A percentile compares a stretch with the other conserved stretches of the same genome.
Conservation (phyloP, 2,329 filamentous ascomycete genomes). For the Neofusicoccum sp. region DNA sequence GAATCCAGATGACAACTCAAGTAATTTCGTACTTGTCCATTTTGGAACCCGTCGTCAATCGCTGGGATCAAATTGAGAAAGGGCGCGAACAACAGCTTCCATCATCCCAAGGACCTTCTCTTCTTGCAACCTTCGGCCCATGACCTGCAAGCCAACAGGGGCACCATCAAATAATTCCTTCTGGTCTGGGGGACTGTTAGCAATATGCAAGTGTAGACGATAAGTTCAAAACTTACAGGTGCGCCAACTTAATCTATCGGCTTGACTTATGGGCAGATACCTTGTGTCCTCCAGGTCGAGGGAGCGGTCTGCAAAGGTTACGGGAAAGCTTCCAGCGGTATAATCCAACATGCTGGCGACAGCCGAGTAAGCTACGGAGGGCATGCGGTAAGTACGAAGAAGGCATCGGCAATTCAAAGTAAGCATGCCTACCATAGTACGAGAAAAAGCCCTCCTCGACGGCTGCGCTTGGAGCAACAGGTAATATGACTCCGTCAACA, state of each 20-base stretch:
- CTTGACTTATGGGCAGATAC: background rate
- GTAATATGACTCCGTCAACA: slow-evolving; percentile 27
- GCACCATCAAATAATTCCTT: slow-evolving; percentile 25
- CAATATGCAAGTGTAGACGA: background rate
- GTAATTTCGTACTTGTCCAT: too few relatives aligned
- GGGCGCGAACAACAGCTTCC: background rate
- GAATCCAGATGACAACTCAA: too few relatives aligned
- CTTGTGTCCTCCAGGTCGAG: background rate
- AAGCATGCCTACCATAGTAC: slow-evolving; percentile 25
- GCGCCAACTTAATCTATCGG: background rate
- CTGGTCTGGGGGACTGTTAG: slow-evolving; percentile 12
- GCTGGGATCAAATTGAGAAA: too few relatives aligned
- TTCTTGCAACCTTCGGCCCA: slow-evolving; percentile 29
- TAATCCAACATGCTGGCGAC: slow-evolving; percentile 4
- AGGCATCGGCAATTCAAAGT: slow-evolving; percentile 22
- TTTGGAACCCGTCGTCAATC: too few relatives aligned
- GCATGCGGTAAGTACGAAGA: slow-evolving; percentile 10
- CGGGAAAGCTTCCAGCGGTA: slow-evolving; percentile 5
- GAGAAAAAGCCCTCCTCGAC: slow-evolving; percentile 22
- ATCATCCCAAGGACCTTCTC: slow-evolving; percentile 28
- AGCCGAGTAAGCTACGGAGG: background rate
- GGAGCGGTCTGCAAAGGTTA: slow-evolving; percentile 3
- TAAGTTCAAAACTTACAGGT: background rate
- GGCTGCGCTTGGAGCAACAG: slow-evolving; percentile 24
- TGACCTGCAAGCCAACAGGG: slow-evolving; percentile 30